Evolutionary conservation across 495 filamentous ascomycete genomes (phyloP).

Genomic region (Xylona heveae): DNA sequence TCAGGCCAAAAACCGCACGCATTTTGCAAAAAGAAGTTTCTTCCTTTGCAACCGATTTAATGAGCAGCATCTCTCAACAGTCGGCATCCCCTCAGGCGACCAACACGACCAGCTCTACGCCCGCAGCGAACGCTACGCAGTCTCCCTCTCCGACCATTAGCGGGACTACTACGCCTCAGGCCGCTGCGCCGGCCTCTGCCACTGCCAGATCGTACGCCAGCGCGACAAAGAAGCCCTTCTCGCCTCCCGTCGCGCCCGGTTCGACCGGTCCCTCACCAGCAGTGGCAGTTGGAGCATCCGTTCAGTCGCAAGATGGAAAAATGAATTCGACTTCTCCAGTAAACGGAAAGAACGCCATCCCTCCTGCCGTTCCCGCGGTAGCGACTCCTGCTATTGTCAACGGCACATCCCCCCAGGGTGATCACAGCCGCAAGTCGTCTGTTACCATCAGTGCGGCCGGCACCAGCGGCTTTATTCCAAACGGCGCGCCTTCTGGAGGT

Average conservation of each 20-base stretch:
- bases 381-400: slow-evolving; percentile 29
- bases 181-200: slow-evolving; percentile 38
- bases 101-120: slow-evolving; percentile 30
- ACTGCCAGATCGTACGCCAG: slow-evolving; percentile 39
- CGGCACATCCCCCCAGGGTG: slow-evolving; percentile 29
- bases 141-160: slow-evolving; percentile 30
- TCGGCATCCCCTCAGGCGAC: slow-evolving; percentile 15
- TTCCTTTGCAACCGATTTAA: slow-evolving; percentile 2
- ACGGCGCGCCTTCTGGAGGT: slow-evolving; percentile 42
- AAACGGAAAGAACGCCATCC: slow-evolving; percentile 61
- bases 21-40: background rate
- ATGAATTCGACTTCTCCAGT: slow-evolving; percentile 51
- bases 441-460: slow-evolving; percentile 72
- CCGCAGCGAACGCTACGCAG: slow-evolving; percentile 29
- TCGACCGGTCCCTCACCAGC: slow-evolving; percentile 31
- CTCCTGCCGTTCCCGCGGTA: slow-evolving; percentile 41
- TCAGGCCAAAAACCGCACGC: slow-evolving; percentile 6
- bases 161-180: slow-evolving; percentile 36
- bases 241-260: slow-evolving; percentile 47
- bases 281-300: slow-evolving; percentile 49
- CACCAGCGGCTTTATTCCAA: slow-evolving; percentile 48
- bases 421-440: slow-evolving; percentile 66
- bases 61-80: slow-evolving; percentile 4
- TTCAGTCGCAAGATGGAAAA: slow-evolving; percentile 58
- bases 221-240: slow-evolving; percentile 56